A percentile compares a stretch with the other conserved stretches of the same genome.
Evolutionary conservation across 768 basidiomycete genomes (phyloP).

Genomic region (Hypsizygus marmoreus): DNA sequence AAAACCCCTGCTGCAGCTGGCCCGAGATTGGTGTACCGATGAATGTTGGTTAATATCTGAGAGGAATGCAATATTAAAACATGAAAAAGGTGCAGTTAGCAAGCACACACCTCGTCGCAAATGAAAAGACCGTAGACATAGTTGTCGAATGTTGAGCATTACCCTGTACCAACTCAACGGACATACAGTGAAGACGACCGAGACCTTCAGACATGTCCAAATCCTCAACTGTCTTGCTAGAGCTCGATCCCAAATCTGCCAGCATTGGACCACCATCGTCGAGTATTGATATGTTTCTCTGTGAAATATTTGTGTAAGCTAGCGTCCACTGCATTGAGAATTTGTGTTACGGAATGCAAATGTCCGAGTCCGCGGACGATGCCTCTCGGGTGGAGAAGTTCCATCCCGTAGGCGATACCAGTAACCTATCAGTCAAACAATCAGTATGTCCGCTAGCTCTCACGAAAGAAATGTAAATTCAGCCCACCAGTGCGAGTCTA

Average conservation of each 20-base stretch:
- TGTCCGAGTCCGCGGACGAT: too few relatives aligned
- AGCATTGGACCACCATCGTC: constrained; percentile 1
- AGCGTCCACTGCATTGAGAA: background rate
- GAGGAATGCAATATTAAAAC: too few relatives aligned
- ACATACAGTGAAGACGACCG: background rate
- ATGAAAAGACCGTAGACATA: constrained; percentile 3
- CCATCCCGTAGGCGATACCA: too few relatives aligned
- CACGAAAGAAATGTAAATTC: background rate
- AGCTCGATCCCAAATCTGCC: constrained; percentile 10
- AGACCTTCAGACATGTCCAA: background rate
- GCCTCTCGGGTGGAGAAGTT: too few relatives aligned
- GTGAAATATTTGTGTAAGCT: background rate
- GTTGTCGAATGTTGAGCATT: background rate
- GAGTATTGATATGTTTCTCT: constrained; percentile 11
- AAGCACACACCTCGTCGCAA: constrained; percentile 3
- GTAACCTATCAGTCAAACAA: too few relatives aligned
- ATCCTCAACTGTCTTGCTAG: background rate
- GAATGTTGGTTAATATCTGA: too few relatives aligned
- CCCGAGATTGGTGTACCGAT: too few relatives aligned
- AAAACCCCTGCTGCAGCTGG: too few relatives aligned
- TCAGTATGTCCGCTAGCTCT: too few relatives aligned
- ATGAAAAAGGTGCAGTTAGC: too few relatives aligned
- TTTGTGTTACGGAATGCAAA: constrained; percentile 1
- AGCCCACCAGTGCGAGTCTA: background rate
- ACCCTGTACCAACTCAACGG: constrained; percentile 3